Evolutionary conservation across 106 monocot genomes (phyloP).

Genomic region (Allium cepa): DNA sequence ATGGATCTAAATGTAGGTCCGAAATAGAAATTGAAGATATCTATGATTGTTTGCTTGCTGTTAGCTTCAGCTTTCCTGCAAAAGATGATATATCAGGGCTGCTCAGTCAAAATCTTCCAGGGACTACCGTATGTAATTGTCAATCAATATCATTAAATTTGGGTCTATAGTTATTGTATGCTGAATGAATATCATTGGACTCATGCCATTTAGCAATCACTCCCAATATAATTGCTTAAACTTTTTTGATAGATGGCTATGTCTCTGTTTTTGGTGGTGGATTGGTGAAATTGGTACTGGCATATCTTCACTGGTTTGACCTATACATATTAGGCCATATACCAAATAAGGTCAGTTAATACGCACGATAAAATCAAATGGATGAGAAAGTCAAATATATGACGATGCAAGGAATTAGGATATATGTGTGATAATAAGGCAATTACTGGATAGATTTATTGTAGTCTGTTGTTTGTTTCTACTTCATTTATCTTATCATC

Average conservation of each 20-base stretch:
- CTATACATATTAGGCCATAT: too few relatives aligned
- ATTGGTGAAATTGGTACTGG: too few relatives aligned
- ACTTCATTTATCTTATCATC: neutral
- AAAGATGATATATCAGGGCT: slow-evolving; percentile 36
- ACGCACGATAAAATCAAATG: too few relatives aligned
- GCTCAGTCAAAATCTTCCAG: slow-evolving; percentile 40
- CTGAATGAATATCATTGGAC: neutral
- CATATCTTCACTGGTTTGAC: too few relatives aligned
- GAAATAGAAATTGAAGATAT: slow-evolving; percentile 16
- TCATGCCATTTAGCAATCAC: too few relatives aligned
- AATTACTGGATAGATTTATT: neutral
- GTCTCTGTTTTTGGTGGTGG: too few relatives aligned
- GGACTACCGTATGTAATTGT: slow-evolving; percentile 35
- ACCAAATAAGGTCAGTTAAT: too few relatives aligned
- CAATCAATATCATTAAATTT: too few relatives aligned
- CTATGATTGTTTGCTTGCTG: slow-evolving; percentile 53
- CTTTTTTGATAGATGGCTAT: too few relatives aligned
- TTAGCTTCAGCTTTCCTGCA: slow-evolving; percentile 45
- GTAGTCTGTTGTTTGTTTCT: neutral
- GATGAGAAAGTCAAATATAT: too few relatives aligned
- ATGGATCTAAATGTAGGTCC: slow-evolving; percentile 47
- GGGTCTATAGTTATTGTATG: neutral
- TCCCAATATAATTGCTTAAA: too few relatives aligned
- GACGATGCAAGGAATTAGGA: too few relatives aligned
- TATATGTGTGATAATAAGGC: neutral